Base-by-base conservation (phyloP, 495 filamentous ascomycete species). In the Cercophora sp. region DNA sequence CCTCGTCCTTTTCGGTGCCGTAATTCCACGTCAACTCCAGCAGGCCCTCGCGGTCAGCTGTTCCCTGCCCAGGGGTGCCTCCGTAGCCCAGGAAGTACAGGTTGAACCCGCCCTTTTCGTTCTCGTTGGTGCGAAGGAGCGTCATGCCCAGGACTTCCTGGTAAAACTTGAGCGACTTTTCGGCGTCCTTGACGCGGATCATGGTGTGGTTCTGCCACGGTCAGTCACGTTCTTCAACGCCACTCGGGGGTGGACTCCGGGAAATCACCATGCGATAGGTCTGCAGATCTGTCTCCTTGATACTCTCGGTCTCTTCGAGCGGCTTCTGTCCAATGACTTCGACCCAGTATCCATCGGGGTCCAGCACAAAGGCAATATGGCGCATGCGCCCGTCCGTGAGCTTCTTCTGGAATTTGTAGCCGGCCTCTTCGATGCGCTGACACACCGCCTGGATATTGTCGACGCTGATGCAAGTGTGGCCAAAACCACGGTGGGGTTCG, bases 11-110 rank as follows among this genome's bases (percentile, higher is more conserved):
- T 77, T 98, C 93, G 2, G 93, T 96, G 35, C 93, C 93, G 57
- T 96, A 93, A 65, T 98, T 96, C 88, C 89, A 96, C 18, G 91
- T 96, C 59, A 98, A 63, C 72, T 96, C 91, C 9, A 96, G 72
- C 46, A 96, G 63, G 2, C 92, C 92, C 64, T 96, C 92, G 44
- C 82, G 79, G 34, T 81, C 79, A 2, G 86, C 81, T 3, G 83
- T 77, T 62, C 36, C 79, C 20, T 71, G 62, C 22, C 71, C 71
- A 25, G 85, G 75, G 23, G 74, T 59, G 26, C 78, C 72, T 22
- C 78, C 70, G 61, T 98, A 98, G 13, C 86, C 92, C 36, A 97
- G 73, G 77, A 96, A 97, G 65, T 96, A 96, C 35, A 97, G 74
- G 62, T 89, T 94, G 71, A 96, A 97, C 8, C 79, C 79, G 13